These are phyloP conservation scores for Thalassiosira ordinaria DNA, from an alignment of 352 stramenopile genomes.

Conservation along the genomic window DNA sequence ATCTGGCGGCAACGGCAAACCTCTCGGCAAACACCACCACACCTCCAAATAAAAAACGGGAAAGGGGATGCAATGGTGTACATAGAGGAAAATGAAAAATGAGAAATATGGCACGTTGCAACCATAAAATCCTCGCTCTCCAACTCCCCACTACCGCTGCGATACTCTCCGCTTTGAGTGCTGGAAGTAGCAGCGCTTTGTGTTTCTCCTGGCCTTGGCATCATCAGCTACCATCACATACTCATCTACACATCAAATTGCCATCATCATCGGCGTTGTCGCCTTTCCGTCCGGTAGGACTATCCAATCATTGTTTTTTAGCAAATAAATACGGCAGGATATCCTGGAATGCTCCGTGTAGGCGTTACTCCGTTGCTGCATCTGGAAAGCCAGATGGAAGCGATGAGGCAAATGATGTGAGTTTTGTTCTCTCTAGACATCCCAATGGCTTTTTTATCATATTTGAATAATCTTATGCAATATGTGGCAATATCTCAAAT, in stretches of 20 bases:
- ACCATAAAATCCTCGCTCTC: slow-evolving; percentile 16
- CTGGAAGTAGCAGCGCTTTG: slow-evolving; percentile 8
- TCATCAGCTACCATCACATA: slow-evolving; percentile 18
- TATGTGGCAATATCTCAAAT: slow-evolving; percentile 2
- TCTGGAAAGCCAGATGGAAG: not conserved
- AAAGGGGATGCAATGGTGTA: not conserved
- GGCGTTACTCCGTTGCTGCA: slow-evolving; percentile 8
- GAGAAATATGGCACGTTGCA: slow-evolving; percentile 6
- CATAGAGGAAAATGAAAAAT: not conserved
- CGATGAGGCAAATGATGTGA: slow-evolving; percentile 14
- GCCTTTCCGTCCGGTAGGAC: not conserved
- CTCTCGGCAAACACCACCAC: no score
- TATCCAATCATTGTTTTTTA: not conserved
- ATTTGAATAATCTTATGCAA: no score
- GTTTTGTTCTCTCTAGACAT: no score
- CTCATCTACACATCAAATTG: slow-evolving; percentile 14
- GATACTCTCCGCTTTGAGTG: slow-evolving; percentile 19
- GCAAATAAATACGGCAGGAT: not conserved
- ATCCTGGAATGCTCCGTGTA: slow-evolving; percentile 5
- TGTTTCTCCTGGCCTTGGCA: slow-evolving; percentile 5
- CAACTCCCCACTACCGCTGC: slow-evolving; percentile 9
- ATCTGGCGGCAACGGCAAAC: no score
- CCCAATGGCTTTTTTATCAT: no score
- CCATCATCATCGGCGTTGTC: slow-evolving; percentile 13
- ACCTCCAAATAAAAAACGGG: no score